Percentiles rank a stretch among this genome's conserved stretches.
Evolutionary conservation across 345 rosid genomes (phyloP).

Genomic region (Dimocarpus longan): DNA sequence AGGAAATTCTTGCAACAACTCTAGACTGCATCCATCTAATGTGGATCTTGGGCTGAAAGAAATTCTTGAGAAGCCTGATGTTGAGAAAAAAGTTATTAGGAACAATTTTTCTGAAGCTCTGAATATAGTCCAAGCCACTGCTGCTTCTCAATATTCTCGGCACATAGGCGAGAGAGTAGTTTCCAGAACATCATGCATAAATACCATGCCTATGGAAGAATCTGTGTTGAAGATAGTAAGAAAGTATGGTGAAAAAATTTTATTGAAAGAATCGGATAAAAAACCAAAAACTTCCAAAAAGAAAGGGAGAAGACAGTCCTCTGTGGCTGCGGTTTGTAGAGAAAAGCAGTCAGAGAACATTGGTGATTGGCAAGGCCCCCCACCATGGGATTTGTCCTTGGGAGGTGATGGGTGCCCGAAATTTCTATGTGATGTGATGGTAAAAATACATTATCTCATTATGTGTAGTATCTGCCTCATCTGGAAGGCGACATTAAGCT

Average conservation of each 20-base stretch:
- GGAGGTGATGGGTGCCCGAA: conserved; percentile 92
- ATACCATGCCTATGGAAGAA: conserved; percentile 73
- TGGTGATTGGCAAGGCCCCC: conserved; percentile 75
- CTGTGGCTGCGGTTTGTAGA: conserved; percentile 31
- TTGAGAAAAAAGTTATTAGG: conserved; percentile 35
- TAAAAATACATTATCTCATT: conserved; percentile 31
- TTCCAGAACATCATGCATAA: conserved; percentile 38
- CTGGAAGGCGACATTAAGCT: neutral
- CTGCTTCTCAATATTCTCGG: conserved; percentile 43
- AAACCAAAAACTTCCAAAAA: conserved; percentile 58
- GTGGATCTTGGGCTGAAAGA: conserved; percentile 65
- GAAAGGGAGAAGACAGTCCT: conserved; percentile 56
- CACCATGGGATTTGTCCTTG: conserved; percentile 78
- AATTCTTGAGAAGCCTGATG: conserved; percentile 45
- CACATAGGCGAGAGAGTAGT: conserved; percentile 38
- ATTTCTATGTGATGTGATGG: conserved; percentile 96
- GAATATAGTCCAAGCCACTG: conserved; percentile 59
- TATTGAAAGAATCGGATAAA: conserved; percentile 71
- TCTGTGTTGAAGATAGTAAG: conserved; percentile 57
- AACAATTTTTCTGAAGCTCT: conserved; percentile 52
- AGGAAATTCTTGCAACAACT: conserved; percentile 27
- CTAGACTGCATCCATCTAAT: conserved; percentile 27
- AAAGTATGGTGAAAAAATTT: conserved; percentile 67
- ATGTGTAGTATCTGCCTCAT: neutral
- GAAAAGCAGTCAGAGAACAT: conserved; percentile 38